Evolutionary conservation across 1,284 basidiomycete genomes (phyloP), one percentile per base, ranked within the genome.

Genomic region (Moesziomyces sp.): DNA sequence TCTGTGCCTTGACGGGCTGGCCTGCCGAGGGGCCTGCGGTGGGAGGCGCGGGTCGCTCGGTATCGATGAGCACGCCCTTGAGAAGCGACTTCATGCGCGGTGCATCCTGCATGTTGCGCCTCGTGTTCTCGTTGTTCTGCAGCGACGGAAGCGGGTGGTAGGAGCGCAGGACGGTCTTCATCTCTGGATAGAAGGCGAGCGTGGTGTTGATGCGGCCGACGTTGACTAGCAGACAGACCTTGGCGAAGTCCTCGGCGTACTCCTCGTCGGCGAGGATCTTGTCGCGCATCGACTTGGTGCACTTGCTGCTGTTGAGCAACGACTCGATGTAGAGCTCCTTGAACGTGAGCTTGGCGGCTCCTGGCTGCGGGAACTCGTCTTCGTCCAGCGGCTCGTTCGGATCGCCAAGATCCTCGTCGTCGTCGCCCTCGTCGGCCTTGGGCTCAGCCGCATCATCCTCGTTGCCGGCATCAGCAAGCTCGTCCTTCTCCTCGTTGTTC

Each of bases 181-280:
- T 92, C 85, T 92, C 91, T 26, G 85, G 85, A 60, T 85, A 86
- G 76, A 86, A 95, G 61, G 93, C 93, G 88, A 94, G 91, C 33
- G 94, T 95, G 24, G 93, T 95, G 82, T 95, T 96, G 84, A 96
- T 93, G 60, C 93, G 87, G n/a, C 93, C 93, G 51, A 94, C 91
- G 79, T 96, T 96, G 52, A 93, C 92, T 47, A 96, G 87, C 28
- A 96, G 86, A 45, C 92, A 91, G 46, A 94, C 80, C 43, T 85
- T 94, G 52, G 90, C 91, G 73, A 93, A 89, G 84, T 93, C 93
- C 58, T 90, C 86, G 3, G 90, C 91, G 83, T 93, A 95, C 18
- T 89, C 89, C 35, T 91, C 91, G 2, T 89, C 91, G 58, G 92
- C 90, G 47, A 89, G 81, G 87, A 94, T 91, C 85, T 93, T 93